A percentile compares a stretch with the other conserved stretches of the same genome.
Evolutionary conservation across 1,139 yeast species (phyloP).

Genomic region (Arxiozyma telluris): DNA sequence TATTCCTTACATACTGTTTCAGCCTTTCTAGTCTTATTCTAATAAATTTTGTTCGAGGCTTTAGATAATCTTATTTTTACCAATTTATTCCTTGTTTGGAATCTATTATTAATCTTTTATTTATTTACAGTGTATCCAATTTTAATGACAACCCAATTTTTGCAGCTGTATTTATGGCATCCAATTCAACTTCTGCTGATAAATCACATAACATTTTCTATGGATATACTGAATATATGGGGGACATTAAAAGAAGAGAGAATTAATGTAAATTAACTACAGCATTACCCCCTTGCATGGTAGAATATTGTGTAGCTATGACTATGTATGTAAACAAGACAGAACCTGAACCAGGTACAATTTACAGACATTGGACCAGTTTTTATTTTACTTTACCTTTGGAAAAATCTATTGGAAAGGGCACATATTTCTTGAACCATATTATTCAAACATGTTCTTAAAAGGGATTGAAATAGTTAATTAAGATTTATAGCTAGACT

Average conservation of each 20-base stretch:
- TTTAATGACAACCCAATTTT: too few relatives aligned
- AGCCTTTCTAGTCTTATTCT: not conserved
- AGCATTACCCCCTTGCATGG: constrained; percentile 66
- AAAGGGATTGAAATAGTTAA: constrained; percentile 39
- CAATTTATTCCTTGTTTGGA: too few relatives aligned
- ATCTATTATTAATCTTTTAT: too few relatives aligned
- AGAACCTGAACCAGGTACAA: constrained; percentile 18
- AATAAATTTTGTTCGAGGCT: too few relatives aligned
- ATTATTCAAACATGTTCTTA: constrained; percentile 30
- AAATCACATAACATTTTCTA: too few relatives aligned
- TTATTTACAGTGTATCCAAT: too few relatives aligned
- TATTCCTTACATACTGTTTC: not conserved
- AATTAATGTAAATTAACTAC: constrained; percentile 59
- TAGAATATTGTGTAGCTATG: constrained; percentile 54
- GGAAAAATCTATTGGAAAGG: constrained; percentile 41
- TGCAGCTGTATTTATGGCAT: too few relatives aligned
- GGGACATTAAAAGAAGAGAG: constrained; percentile 40
- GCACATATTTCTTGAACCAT: constrained; percentile 40
- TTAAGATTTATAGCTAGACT: constrained; percentile 40
- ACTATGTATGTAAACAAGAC: constrained; percentile 10
- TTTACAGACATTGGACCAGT: constrained; percentile 44
- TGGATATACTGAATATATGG: constrained; percentile 47
- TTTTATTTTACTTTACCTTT: constrained; percentile 55
- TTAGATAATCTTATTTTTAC: too few relatives aligned
- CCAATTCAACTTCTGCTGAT: too few relatives aligned